phyloP scores from a whole-genome alignment of 2,329 filamentous ascomycete genomes.

The Xylariaceae sp. region DNA sequence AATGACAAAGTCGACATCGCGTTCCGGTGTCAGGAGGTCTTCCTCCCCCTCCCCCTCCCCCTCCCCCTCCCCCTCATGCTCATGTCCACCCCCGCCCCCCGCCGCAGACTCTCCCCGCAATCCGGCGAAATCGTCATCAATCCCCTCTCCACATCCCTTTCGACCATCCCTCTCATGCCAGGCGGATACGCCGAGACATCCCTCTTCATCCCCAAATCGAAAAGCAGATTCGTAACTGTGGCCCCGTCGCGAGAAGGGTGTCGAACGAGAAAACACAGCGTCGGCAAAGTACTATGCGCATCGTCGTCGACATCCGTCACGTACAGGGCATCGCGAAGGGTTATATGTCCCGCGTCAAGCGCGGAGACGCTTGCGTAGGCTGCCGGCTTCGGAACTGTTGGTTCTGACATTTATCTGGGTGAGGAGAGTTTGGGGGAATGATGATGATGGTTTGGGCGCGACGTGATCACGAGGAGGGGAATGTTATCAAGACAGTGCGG shows the following conservation, averaged over 20 bases:
- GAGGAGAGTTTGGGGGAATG: too few relatives aligned
- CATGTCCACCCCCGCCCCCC: conserved; percentile 8
- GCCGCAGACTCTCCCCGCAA: conserved; percentile 35
- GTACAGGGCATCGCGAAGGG: conserved; percentile 42
- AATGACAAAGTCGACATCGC: conserved; percentile 33
- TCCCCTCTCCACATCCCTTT: conserved; percentile 31
- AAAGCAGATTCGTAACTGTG: conserved; percentile 38
- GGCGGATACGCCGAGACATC: conserved; percentile 39
- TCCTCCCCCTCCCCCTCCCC: not conserved
- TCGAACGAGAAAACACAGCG: conserved; percentile 46
- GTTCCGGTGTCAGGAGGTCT: conserved; percentile 9
- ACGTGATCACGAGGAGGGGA: too few relatives aligned
- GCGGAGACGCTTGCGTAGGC: conserved; percentile 33
- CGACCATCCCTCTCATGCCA: conserved; percentile 40
- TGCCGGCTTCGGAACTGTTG: not conserved
- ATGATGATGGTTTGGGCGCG: too few relatives aligned
- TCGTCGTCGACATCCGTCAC: conserved; percentile 39
- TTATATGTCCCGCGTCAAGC: conserved; percentile 38
- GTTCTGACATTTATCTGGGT: not conserved
- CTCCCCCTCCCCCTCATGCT: not conserved
- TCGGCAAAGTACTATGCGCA: conserved; percentile 45
- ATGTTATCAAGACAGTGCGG: too few relatives aligned
- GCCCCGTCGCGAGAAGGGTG: conserved; percentile 34
- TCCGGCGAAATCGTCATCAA: conserved; percentile 42
- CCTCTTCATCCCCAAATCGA: conserved; percentile 49